A percentile compares a stretch with the other conserved stretches of the same genome.
Conservation (phyloP, 805 yeast genomes). For the Millerozyma acaciae region DNA sequence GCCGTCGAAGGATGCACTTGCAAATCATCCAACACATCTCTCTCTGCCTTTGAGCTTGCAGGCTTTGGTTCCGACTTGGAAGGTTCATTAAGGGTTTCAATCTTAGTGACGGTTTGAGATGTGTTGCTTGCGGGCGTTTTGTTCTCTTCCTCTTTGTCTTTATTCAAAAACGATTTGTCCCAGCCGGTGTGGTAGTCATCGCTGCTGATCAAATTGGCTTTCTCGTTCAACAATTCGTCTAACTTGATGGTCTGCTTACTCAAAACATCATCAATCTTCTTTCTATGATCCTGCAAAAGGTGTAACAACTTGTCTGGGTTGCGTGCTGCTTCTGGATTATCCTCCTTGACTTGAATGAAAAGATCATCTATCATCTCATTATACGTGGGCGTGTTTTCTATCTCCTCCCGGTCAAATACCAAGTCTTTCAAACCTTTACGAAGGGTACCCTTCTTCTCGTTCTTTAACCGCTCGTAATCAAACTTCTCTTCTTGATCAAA, state of each 20-base stretch:
- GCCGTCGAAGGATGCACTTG: slow-evolving; percentile 60
- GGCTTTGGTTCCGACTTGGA: slow-evolving; percentile 5
- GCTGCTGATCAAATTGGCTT: slow-evolving; percentile 70
- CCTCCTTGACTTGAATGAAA: slow-evolving; percentile 69
- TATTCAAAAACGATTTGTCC: slow-evolving; percentile 78
- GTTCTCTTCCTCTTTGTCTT: slow-evolving; percentile 30
- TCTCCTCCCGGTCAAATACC: slow-evolving; percentile 31
- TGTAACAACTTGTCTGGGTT: slow-evolving; percentile 32
- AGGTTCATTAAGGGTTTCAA: slow-evolving; percentile 14
- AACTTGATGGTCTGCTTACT: slow-evolving; percentile 63
- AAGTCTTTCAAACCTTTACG: slow-evolving; percentile 42
- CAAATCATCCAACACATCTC: slow-evolving; percentile 45
- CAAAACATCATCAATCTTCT: slow-evolving; percentile 65
- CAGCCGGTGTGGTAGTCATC: slow-evolving; percentile 93
- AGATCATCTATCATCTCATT: slow-evolving; percentile 92
- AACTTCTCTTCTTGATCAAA: slow-evolving; percentile 63
- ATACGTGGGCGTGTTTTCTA: slow-evolving; percentile 56
- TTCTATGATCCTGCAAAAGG: slow-evolving; percentile 55
- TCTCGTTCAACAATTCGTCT: slow-evolving; percentile 64
- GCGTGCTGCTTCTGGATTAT: slow-evolving; percentile 46
- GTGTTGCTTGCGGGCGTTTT: slow-evolving; percentile 6
- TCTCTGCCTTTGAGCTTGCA: slow-evolving; percentile 10
- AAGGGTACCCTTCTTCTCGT: slow-evolving; percentile 39
- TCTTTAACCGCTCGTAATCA: slow-evolving; percentile 34
- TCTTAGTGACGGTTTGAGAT: slow-evolving; percentile 23